Percentiles rank a stretch among this genome's conserved stretches.
Evolutionary conservation across 2,329 filamentous ascomycete species (phyloP).

Genomic region (Colletotrichum cordylinicola): DNA sequence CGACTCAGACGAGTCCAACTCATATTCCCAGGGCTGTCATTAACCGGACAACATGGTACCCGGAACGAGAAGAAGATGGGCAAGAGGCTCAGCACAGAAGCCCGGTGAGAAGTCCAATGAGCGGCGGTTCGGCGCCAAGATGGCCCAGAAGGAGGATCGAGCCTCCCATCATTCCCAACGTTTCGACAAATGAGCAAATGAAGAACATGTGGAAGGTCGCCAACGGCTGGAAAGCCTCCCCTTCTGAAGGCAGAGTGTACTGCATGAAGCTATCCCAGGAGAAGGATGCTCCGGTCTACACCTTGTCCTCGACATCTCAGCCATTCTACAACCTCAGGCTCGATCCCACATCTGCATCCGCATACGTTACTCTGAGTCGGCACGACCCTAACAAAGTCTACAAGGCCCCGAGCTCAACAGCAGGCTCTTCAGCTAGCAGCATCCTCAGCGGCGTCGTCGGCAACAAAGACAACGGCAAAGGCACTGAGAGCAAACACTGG

Average conservation of each 20-base stretch:
- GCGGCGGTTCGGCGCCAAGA: constrained; percentile 21
- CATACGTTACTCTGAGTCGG: constrained; percentile 63
- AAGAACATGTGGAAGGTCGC: constrained; percentile 71
- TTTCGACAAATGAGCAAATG: constrained; percentile 66
- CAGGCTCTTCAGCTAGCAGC: constrained; percentile 31
- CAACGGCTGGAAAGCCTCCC: constrained; percentile 72
- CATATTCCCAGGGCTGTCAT: constrained; percentile 69
- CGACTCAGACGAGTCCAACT: constrained; percentile 68
- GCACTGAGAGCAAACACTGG: constrained; percentile 55
- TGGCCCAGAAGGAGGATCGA: constrained; percentile 36
- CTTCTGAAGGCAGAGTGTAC: constrained; percentile 63
- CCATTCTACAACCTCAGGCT: constrained; percentile 73
- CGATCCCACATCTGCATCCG: constrained; percentile 68
- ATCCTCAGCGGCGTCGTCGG: constrained; percentile 37
- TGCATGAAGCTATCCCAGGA: constrained; percentile 63
- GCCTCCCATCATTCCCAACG: constrained; percentile 51
- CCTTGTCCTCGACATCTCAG: constrained; percentile 64
- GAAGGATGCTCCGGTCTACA: constrained; percentile 69
- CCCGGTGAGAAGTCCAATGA: constrained; percentile 6
- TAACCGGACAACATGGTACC: constrained; percentile 68
- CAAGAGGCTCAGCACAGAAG: constrained; percentile 21
- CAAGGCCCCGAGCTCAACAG: constrained; percentile 45
- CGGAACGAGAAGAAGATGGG: constrained; percentile 31
- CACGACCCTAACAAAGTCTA: constrained; percentile 66
- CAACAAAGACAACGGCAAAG: constrained; percentile 32